Conservation (phyloP, 2,329 filamentous ascomycete genomes). For the Fusarium irregulare region DNA sequence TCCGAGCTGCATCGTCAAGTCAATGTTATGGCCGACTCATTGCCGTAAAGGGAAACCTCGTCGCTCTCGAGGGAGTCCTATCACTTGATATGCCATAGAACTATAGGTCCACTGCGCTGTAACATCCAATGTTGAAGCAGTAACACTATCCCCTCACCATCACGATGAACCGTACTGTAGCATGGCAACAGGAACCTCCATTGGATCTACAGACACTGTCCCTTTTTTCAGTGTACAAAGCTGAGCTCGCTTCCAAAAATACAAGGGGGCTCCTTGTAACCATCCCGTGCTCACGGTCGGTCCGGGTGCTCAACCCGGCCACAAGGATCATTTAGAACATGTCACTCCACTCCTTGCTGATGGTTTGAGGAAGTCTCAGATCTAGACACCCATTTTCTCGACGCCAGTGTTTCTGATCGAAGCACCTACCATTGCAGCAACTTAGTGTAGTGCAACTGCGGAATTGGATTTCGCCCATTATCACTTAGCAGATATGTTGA, state of each 20-base stretch:
- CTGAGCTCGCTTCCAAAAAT: constrained; percentile 30
- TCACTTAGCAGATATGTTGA: neutral
- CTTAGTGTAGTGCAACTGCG: neutral
- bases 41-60: constrained; percentile 8
- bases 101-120: constrained; percentile 20
- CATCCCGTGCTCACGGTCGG: constrained; percentile 28
- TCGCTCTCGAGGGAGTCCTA: constrained; percentile 1
- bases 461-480: constrained; percentile 2
- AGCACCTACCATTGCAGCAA: constrained; percentile 12
- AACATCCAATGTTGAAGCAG: constrained; percentile 18
- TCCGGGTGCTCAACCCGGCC: constrained; percentile 40
- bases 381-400: constrained; percentile 24
- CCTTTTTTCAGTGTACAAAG: constrained; percentile 26
- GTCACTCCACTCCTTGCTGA: constrained; percentile 30
- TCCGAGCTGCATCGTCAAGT: constrained; percentile 7
- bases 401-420: constrained; percentile 41
- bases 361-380: constrained; percentile 26
- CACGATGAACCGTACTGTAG: neutral
- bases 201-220: constrained; percentile 16
- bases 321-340: constrained; percentile 21
- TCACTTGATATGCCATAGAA: constrained; percentile 12
- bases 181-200: neutral
- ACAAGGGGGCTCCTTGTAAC: constrained; percentile 27
- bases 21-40: neutral
- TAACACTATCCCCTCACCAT: constrained; percentile 22